A percentile compares a stretch with the other conserved stretches of the same genome.
Conservation (phyloP, 1,139 yeast genomes). For the Kurtzmaniella quercitrusa region DNA sequence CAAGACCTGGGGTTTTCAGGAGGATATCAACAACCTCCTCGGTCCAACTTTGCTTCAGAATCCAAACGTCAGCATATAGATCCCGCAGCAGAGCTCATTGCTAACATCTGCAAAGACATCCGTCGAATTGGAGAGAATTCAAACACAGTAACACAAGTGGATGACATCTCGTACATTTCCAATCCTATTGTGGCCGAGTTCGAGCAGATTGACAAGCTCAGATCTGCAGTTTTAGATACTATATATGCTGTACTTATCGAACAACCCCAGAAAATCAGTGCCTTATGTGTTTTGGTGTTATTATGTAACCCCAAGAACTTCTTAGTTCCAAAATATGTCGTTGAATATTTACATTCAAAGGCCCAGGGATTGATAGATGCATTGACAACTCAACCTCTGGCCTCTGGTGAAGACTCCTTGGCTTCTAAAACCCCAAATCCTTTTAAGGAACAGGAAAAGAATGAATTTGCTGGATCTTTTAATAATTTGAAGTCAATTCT, state of each 20-base stretch:
- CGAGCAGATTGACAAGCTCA: slow-evolving; percentile 60
- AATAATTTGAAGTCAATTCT: slow-evolving; percentile 65
- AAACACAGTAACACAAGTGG: slow-evolving; percentile 48
- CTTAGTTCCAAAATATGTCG: slow-evolving; percentile 63
- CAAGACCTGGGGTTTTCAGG: slow-evolving; percentile 11
- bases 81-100: slow-evolving; percentile 38
- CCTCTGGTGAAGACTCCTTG: slow-evolving; percentile 13
- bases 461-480: slow-evolving; percentile 61
- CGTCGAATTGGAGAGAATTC: slow-evolving; percentile 64
- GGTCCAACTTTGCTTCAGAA: slow-evolving; percentile 8
- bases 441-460: slow-evolving; percentile 11
- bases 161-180: slow-evolving; percentile 63
- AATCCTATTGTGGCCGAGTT: slow-evolving; percentile 67
- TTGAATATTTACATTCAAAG: slow-evolving; percentile 65
- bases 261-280: slow-evolving; percentile 85
- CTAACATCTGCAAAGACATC: slow-evolving; percentile 50
- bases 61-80: slow-evolving; percentile 38
- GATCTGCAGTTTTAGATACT: slow-evolving; percentile 58
- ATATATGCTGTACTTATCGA: slow-evolving; percentile 69
- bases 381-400: slow-evolving; percentile 6
- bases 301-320: slow-evolving; percentile 65
- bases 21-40: slow-evolving; percentile 7
- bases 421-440: slow-evolving; percentile 2
- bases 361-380: slow-evolving; percentile 51
- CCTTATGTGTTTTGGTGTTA: slow-evolving; percentile 65